A percentile compares a stretch with the other conserved stretches of the same genome.
These are phyloP conservation scores for Pichia sp. DNA, from an alignment of 1,139 yeast species.

Conservation along the genomic window DNA sequence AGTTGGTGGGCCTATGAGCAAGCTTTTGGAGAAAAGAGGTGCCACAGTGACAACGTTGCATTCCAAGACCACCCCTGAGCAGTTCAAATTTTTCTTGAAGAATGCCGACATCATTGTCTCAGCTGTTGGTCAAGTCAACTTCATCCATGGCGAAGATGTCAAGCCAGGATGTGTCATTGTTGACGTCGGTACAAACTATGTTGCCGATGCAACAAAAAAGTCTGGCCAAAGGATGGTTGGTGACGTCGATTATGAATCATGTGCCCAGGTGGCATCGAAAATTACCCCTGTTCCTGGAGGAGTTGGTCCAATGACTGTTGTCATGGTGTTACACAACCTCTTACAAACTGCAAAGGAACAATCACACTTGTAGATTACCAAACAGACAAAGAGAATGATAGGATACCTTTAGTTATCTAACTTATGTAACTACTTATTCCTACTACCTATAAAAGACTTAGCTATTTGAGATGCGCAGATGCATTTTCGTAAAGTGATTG, in stretches of 20 bases:
- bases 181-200: conserved; percentile 77
- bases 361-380: conserved; percentile 29
- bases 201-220: conserved; percentile 57
- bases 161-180: conserved; percentile 65
- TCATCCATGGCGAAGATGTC: conserved; percentile 67
- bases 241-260: conserved; percentile 65
- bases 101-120: conserved; percentile 71
- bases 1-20: conserved; percentile 77
- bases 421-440: background rate
- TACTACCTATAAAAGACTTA: background rate
- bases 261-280: conserved; percentile 49
- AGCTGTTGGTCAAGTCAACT: conserved; percentile 71
- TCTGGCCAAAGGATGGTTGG: conserved; percentile 69
- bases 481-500: conserved; percentile 89
- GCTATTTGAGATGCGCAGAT: conserved; percentile 61
- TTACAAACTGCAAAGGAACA: conserved; percentile 47
- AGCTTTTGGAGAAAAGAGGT: conserved; percentile 63
- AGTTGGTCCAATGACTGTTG: conserved; percentile 88
- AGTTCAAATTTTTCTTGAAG: conserved; percentile 43
- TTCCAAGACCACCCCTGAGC: conserved; percentile 65
- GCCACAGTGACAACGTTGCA: conserved; percentile 77
- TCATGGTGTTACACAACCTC: conserved; percentile 71
- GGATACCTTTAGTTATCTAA: background rate
- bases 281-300: conserved; percentile 87
- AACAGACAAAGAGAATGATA: background rate